These are phyloP conservation scores for Neonothopanus nambi DNA, from an alignment of 1,284 basidiomycete genomes.

Conservation along the genomic window DNA sequence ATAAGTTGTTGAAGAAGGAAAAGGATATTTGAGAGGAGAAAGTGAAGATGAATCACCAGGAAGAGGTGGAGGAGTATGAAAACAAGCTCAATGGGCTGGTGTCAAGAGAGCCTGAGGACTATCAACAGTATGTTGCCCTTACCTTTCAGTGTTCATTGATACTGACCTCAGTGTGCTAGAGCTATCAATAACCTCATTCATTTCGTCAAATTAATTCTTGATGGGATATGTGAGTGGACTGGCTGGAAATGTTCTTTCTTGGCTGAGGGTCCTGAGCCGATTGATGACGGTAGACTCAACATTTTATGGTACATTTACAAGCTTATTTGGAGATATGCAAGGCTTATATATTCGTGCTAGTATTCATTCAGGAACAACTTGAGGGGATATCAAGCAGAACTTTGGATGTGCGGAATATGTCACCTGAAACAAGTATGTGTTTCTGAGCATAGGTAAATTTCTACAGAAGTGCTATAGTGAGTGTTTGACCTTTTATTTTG, in stretches of 20 bases:
- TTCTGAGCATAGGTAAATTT: conserved; percentile 13
- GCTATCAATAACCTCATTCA: conserved; percentile 17
- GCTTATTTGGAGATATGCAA: not conserved
- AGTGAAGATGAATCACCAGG: not conserved
- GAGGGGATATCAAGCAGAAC: not conserved
- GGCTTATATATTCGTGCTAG: not conserved
- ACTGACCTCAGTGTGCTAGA: not conserved
- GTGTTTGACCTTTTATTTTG: no score
- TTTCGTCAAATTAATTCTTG: conserved; percentile 17
- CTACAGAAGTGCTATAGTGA: not conserved
- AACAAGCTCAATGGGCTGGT: not conserved
- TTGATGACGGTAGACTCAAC: conserved; percentile 17
- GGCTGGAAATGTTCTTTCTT: conserved; percentile 17
- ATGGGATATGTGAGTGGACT: conserved; percentile 14
- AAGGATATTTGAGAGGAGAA: not conserved
- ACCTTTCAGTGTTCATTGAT: not conserved
- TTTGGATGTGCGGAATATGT: conserved; percentile 15
- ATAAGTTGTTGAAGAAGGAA: not conserved
- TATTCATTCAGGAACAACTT: not conserved
- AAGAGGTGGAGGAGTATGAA: not conserved
- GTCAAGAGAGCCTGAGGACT: not conserved
- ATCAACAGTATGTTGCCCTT: not conserved
- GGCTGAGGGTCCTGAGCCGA: conserved; percentile 19
- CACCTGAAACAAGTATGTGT: conserved; percentile 14
- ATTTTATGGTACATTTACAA: conserved; percentile 17